Evolutionary conservation across 2,329 filamentous ascomycete species (phyloP), one percentile per base, ranked within the genome.

Genomic region (Arachnomyces sp.): DNA sequence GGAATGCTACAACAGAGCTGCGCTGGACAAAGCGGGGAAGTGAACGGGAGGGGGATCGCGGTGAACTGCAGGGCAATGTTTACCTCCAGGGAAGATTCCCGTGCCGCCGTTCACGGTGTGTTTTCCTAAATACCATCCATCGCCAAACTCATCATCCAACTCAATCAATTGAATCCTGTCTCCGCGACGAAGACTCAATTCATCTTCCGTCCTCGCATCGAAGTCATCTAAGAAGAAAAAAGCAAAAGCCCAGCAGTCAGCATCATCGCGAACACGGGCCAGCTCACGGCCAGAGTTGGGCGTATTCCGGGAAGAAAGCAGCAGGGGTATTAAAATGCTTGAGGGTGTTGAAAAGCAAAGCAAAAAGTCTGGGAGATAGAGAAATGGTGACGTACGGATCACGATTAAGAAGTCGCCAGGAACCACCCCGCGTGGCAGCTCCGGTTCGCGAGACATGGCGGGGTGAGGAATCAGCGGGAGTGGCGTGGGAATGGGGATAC

Each of bases 121-220:
- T 48, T 66, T 65, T n/a, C 68, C 77, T 45, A 81, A 60, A 56
- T 77, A 81, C 77, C 74, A 79, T 46, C 77, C 77, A 61, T 81
- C 77, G 45, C 75, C 75, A 58, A 81, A 81, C 49, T 79, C 77
- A 50, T 81, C 77, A 57, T 81, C 77, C 47, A 77, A 65, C 60
- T 81, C 77, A 25, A 80, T 71, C 39, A 81, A 64, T 59, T 79
- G 71, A 49, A 81, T 73, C 50, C 73, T 72, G 53, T 81, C 76
- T 34, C 76, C 89, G 57, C 93, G 93, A 40, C 78, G 72, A 49
- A 98, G 73, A 52, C 79, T 93, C 57, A 98, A 73, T 71, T 98
- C 92, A 66, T 98, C 92, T 43, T 85, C 83, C 63, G 88, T 93
- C 51, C 92, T 81, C 43, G 90, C 89, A 52, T 81, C 72, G 62